Conservation (phyloP, 768 basidiomycete genomes). For the Rossbeevera mucosa region DNA sequence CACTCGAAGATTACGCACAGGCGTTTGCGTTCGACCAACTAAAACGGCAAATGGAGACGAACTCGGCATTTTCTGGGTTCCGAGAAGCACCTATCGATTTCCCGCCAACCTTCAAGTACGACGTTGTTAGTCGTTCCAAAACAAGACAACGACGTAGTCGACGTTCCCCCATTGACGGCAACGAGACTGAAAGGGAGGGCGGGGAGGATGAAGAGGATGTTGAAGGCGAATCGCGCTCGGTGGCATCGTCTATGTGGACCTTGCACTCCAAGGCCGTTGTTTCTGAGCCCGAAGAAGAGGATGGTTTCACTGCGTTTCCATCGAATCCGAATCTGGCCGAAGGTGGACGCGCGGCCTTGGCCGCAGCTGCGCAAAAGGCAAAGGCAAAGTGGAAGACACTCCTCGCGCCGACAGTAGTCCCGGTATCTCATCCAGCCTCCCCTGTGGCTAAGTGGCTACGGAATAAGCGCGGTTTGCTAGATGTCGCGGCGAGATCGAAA, state of each 20-base stretch:
- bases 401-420: conserved; percentile 31
- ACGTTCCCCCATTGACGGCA: conserved; percentile 36
- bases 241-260: conserved; percentile 51
- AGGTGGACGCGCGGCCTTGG: conserved; percentile 36
- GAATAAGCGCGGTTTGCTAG: conserved; percentile 19
- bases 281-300: conserved; percentile 41
- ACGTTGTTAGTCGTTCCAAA: conserved; percentile 59
- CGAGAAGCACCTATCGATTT: conserved; percentile 77
- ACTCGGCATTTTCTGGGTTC: conserved; percentile 71
- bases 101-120: conserved; percentile 92
- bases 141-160: conserved; percentile 36
- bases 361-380: conserved; percentile 46
- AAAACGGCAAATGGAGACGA: conserved; percentile 65
- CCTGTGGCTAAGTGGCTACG: conserved; percentile 30
- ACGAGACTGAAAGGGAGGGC: conserved; percentile 37
- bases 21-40: conserved; percentile 92
- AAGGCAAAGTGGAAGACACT: conserved; percentile 53
- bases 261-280: conserved; percentile 33
- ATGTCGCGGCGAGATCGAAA: conserved; percentile 10
- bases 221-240: conserved; percentile 46
- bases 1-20: conserved; percentile 64
- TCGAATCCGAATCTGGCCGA: conserved; percentile 27
- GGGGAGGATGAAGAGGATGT: conserved; percentile 37
- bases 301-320: conserved; percentile 30
- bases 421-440: conserved; percentile 28